phyloP scores from a whole-genome alignment of 163 green algal species.

The Trebouxiophyceae sp. region DNA sequence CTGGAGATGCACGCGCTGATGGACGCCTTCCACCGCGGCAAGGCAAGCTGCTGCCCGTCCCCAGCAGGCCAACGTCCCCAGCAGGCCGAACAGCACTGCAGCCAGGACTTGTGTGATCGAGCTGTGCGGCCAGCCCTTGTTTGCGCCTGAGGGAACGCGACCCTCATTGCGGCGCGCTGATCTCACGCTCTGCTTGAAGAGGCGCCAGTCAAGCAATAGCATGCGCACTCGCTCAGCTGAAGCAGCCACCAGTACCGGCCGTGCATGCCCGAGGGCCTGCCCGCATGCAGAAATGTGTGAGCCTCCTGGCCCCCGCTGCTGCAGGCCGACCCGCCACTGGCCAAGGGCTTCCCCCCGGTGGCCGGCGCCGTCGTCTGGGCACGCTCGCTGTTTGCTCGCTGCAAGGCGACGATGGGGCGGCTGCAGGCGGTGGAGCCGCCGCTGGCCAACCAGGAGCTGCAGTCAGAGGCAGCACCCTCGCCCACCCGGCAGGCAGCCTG shows the following conservation, averaged over 20 bases:
- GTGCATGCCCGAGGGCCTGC: neutral
- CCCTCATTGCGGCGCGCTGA: neutral
- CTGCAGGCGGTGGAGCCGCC: neutral
- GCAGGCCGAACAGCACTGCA: too few relatives aligned
- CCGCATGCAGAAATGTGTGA: neutral
- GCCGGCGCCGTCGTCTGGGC: neutral
- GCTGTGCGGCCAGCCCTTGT: neutral
- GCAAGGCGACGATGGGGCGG: neutral
- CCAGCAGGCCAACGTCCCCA: neutral
- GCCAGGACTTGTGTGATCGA: too few relatives aligned
- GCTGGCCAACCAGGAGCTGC: neutral
- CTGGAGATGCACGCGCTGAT: neutral
- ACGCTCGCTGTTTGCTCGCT: neutral
- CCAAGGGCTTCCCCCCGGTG: neutral
- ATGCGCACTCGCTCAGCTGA: neutral
- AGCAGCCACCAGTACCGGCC: neutral
- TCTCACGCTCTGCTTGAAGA: neutral
- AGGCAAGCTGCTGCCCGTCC: neutral
- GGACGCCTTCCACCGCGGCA: neutral
- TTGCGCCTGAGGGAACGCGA: neutral
- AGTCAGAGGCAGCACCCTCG: neutral
- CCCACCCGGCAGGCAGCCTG: neutral
- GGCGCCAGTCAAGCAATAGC: neutral
- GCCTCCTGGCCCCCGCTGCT: neutral
- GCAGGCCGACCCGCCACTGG: neutral